These are phyloP conservation scores for Plasmodium adleri DNA, from an alignment of 169 alveolate species.

Conservation along the genomic window DNA sequence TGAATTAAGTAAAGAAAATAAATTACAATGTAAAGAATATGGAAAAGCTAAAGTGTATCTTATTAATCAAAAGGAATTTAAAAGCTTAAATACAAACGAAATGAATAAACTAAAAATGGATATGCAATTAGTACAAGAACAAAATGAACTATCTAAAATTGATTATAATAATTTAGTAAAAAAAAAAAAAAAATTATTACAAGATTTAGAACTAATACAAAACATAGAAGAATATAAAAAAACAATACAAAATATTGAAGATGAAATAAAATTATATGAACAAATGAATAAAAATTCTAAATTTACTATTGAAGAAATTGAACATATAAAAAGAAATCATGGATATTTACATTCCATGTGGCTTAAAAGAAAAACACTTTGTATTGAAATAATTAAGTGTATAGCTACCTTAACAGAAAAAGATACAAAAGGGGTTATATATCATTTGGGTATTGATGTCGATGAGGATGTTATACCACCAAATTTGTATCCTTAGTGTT, in stretches of 20 bases:
- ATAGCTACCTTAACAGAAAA: slow-evolving; percentile 71
- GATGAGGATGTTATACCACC: slow-evolving; percentile 67
- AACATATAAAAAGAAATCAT: slow-evolving; percentile 44
- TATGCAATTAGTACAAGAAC: slow-evolving; percentile 34
- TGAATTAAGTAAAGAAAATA: slow-evolving; percentile 80
- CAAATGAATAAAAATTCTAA: slow-evolving; percentile 52
- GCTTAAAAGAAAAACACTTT: slow-evolving; percentile 51
- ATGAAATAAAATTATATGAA: slow-evolving; percentile 29
- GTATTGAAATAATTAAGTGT: slow-evolving; percentile 63
- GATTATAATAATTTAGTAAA: slow-evolving; percentile 29
- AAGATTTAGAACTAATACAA: slow-evolving; percentile 60
- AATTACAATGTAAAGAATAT: slow-evolving; percentile 85
- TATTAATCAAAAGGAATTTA: slow-evolving; percentile 82
- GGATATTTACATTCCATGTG: slow-evolving; percentile 63
- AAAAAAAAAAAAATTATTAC: slow-evolving; percentile 51
- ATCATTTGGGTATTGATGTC: slow-evolving; percentile 64
- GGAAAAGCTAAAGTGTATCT: slow-evolving; percentile 89
- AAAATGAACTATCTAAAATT: slow-evolving; percentile 46
- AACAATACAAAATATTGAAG: slow-evolving; percentile 17
- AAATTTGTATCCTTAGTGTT: slow-evolving; percentile 24
- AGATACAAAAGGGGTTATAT: slow-evolving; percentile 63
- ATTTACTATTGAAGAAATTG: slow-evolving; percentile 59
- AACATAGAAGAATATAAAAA: slow-evolving; percentile 36
- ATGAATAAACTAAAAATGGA: slow-evolving; percentile 37
- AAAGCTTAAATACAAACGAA: slow-evolving; percentile 52